Conservation (phyloP, 805 yeast genomes). For the Brettanomyces bruxellensis region DNA sequence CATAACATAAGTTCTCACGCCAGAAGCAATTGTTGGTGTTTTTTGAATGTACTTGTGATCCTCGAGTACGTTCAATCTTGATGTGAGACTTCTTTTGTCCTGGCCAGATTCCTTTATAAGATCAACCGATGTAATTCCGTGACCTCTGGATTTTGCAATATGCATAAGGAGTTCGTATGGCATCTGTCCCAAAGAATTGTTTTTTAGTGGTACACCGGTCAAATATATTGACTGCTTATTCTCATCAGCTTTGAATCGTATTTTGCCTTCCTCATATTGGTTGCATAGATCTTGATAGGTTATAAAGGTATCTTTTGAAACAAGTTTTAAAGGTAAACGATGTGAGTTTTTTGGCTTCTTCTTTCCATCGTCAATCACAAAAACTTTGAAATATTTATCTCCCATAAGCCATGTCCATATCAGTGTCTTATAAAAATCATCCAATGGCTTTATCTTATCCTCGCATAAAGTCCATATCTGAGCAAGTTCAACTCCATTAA, state of each 20-base stretch:
- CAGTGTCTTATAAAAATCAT: conserved; percentile 24
- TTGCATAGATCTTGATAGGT: conserved; percentile 4
- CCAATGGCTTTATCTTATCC: conserved; percentile 12
- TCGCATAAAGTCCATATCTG: conserved; percentile 26
- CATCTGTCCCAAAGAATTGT: conserved; percentile 43
- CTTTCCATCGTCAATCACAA: background rate
- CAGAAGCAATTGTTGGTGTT: conserved; percentile 27
- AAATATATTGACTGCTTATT: conserved; percentile 50
- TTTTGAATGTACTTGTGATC: conserved; percentile 40
- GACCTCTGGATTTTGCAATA: conserved; percentile 46
- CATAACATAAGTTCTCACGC: conserved; percentile 46
- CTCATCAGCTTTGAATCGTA: conserved; percentile 33
- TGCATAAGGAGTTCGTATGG: conserved; percentile 49
- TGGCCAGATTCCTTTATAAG: conserved; percentile 51
- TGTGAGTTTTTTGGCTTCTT: conserved; percentile 4
- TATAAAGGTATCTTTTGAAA: conserved; percentile 6
- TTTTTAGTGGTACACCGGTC: conserved; percentile 46
- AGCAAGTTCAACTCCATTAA: conserved; percentile 22
- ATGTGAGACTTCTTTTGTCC: conserved; percentile 62
- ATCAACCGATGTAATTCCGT: conserved; percentile 53
- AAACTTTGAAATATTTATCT: conserved; percentile 19
- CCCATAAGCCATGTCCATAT: conserved; percentile 30
- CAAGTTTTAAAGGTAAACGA: background rate
- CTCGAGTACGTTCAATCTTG: conserved; percentile 48
- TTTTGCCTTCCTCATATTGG: conserved; percentile 5